Evolutionary conservation across 164 flowering plant species (phyloP).

Genomic region (Magnolia changhungtana): DNA sequence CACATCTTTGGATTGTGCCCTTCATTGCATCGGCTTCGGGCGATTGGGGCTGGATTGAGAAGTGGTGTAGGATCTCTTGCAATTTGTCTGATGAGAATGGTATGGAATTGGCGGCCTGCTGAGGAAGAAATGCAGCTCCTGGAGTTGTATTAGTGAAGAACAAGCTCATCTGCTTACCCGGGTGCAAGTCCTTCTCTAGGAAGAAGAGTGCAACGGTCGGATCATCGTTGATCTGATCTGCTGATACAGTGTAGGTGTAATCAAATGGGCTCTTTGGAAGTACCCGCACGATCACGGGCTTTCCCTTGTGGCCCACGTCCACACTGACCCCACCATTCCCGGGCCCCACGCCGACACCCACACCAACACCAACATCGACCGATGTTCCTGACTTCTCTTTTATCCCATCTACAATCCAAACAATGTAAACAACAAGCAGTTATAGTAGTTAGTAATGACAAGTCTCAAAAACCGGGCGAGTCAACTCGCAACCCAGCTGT

Average conservation of each 20-base stretch:
- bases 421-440: neutral
- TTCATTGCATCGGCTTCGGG: constrained; percentile 32
- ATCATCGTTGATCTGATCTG: constrained; percentile 21
- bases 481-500: neutral
- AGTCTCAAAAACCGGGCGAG: neutral
- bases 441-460: neutral
- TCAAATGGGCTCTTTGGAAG: constrained; percentile 4
- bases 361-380: constrained; percentile 10
- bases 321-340: constrained; percentile 25
- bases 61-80: constrained; percentile 24
- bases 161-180: constrained; percentile 19
- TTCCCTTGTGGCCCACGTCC: constrained; percentile 16
- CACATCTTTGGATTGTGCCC: constrained; percentile 26
- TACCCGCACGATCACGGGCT: constrained; percentile 16
- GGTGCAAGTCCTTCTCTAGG: constrained; percentile 26
- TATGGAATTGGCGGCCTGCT: constrained; percentile 29
- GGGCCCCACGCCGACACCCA: constrained; percentile 17
- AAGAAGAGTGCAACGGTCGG: constrained; percentile 27
- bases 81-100: constrained; percentile 41
- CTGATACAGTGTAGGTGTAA: constrained; percentile 18
- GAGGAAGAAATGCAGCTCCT: constrained; percentile 34
- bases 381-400: constrained; percentile 6
- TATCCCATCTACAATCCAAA: constrained; percentile 13
- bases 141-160: constrained; percentile 21
- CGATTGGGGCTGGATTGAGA: constrained; percentile 32